Base-by-base conservation (phyloP, 2,329 filamentous ascomycete species). In the Arthrinium puccinioides region DNA sequence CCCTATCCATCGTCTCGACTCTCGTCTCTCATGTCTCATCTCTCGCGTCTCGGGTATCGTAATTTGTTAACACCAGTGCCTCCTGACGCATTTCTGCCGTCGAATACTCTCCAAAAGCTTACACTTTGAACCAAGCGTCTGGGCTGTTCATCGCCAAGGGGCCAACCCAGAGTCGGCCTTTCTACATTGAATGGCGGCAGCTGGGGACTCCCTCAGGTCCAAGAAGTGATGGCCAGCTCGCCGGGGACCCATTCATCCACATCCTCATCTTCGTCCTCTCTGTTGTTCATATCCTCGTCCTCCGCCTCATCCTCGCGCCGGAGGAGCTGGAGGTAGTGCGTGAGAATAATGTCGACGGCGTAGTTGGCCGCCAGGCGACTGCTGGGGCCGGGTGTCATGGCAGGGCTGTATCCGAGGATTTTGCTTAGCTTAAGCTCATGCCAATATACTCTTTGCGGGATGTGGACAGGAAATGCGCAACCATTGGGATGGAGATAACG, bases 311-410 rank as follows among this genome's bases (percentile, higher is more conserved):
- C 21, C 5, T 3, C 20, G 9, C 4, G 20, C 5, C 21, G 18
- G 21, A 33, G 24, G 6, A 33, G 20, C 10, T 33, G 31, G 5
- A 9, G 6, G n/a, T 33, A 23, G n/a, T 33, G 20, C 9, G 31
- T 15, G 9, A 48, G 49, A 33, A 51, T 58, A 44, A 48, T 57
- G 45, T 51, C 19, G 15, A 36, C 33, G 24, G 33, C 33, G 13
- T 27, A 36, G 7, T 26, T 24, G 11, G 33, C 33, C n/a, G 33
- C 33, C 7, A n/a, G 20, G 13, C 23, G 19, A 21, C 23, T 27
- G 33, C 33, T 36, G 16, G 33, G 33, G 2, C 33, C 33, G 7
- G 33, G 33, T 4, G 33, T 36, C 11, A 24, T 27, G 16, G 33
- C 33, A 11, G 33, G 19, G 13, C 33, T 36, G 13, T 3, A 26